A percentile compares a stretch with the other conserved stretches of the same genome.
Conservation (phyloP, 352 stramenopile species). For the Aphanomyces astaci region DNA sequence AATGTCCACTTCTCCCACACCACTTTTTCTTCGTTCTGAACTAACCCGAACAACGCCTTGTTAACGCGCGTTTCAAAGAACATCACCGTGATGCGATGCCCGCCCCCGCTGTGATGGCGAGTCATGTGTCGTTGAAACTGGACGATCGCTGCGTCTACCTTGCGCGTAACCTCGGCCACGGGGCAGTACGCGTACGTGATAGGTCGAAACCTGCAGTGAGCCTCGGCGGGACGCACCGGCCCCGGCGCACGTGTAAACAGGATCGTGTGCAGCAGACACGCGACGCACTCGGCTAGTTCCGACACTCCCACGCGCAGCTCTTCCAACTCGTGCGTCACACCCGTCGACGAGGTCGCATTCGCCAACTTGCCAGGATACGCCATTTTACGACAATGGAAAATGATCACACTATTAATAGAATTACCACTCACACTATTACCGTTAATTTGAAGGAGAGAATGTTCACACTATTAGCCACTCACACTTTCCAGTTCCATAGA, state of each 20-base stretch:
- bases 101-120: constrained; percentile 18
- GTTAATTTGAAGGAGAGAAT: too few species aligned
- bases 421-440: too few species aligned
- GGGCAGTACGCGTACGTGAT: constrained; percentile 72
- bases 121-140: constrained; percentile 21
- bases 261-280: constrained; percentile 68
- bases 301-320: constrained; percentile 46
- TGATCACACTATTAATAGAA: too few species aligned
- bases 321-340: constrained; percentile 43
- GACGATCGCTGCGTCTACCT: constrained; percentile 60
- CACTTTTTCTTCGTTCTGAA: constrained; percentile 80
- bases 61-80: constrained; percentile 80
- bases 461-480: too few species aligned
- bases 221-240: constrained; percentile 60
- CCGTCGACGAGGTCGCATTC: too few species aligned
- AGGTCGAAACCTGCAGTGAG: constrained; percentile 66
- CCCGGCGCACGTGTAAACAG: constrained; percentile 70
- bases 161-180: constrained; percentile 66
- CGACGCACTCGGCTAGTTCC: constrained; percentile 56
- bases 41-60: constrained; percentile 73
- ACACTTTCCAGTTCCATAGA: too few species aligned
- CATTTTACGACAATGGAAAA: too few species aligned
- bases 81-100: constrained; percentile 46
- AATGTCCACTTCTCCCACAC: constrained; percentile 82
- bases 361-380: too few species aligned